phyloP scores from a whole-genome alignment of 495 filamentous ascomycete species.

The Neurospora sp. region DNA sequence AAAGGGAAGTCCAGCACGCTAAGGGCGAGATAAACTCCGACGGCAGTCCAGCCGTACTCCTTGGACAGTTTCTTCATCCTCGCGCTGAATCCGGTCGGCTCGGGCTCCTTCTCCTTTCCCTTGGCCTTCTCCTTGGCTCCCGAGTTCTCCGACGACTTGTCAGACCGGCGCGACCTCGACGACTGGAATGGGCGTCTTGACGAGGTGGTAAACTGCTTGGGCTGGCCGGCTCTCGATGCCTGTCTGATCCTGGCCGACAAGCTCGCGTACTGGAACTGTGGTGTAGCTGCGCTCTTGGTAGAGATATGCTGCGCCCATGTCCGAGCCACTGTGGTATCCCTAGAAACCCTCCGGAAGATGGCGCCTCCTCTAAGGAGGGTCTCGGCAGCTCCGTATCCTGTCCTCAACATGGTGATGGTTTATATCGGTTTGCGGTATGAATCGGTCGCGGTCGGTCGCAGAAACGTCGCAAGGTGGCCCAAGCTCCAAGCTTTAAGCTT shows the following conservation, averaged over 20 bases:
- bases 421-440: neutral
- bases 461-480: neutral
- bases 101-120: conserved; percentile 8
- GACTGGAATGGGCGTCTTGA: conserved; percentile 18
- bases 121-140: conserved; percentile 1
- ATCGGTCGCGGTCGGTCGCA: neutral
- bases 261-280: conserved; percentile 10
- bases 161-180: conserved; percentile 9
- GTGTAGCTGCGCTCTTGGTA: conserved; percentile 9
- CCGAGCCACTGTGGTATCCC: neutral
- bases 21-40: conserved; percentile 81
- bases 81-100: conserved; percentile 50
- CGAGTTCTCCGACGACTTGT: neutral
- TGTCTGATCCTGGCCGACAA: conserved; percentile 1
- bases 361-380: conserved; percentile 7
- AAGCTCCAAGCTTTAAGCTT: neutral
- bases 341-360: neutral
- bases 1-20: conserved; percentile 89
- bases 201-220: conserved; percentile 3
- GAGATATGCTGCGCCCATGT: conserved; percentile 3
- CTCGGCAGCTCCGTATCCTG: conserved; percentile 10
- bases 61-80: conserved; percentile 72
- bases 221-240: neutral
- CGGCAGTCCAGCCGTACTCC: conserved; percentile 89
- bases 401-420: conserved; percentile 10